These are phyloP conservation scores for Picea glauca DNA, from an alignment of 75 land plant genomes.

Conservation along the genomic window DNA sequence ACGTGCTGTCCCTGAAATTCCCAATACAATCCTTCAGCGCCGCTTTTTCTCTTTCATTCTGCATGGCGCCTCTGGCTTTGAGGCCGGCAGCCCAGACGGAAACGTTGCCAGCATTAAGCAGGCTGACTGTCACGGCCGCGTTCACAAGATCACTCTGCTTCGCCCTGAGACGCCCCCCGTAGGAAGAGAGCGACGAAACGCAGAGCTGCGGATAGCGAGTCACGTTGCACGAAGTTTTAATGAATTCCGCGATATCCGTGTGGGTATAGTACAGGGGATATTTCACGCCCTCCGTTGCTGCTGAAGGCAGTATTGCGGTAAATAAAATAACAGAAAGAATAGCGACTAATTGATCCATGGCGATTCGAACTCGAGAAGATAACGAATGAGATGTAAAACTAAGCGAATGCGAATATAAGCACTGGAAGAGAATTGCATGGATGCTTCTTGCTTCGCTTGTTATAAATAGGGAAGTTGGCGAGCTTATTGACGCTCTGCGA, in stretches of 20 bases:
- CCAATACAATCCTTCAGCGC: slow-evolving; percentile 47
- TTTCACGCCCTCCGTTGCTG: not conserved
- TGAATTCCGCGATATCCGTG: slow-evolving; percentile 12
- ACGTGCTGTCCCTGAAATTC: slow-evolving; percentile 16
- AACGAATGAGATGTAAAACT: too few relatives aligned
- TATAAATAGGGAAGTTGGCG: too few relatives aligned
- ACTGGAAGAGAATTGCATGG: too few relatives aligned
- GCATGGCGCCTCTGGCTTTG: slow-evolving; percentile 12
- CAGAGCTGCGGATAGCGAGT: slow-evolving; percentile 33
- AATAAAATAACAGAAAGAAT: not conserved
- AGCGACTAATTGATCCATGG: not conserved
- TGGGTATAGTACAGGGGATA: not conserved
- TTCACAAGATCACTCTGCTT: slow-evolving; percentile 22
- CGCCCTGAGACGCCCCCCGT: slow-evolving; percentile 25
- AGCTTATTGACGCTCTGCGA: too few relatives aligned
- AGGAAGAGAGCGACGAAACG: slow-evolving; percentile 24
- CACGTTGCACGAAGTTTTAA: slow-evolving; percentile 19
- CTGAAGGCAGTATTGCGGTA: not conserved
- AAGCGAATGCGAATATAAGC: too few relatives aligned
- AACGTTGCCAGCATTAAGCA: slow-evolving; percentile 15
- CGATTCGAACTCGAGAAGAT: not conserved
- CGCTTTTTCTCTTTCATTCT: slow-evolving; percentile 4
- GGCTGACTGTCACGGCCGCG: slow-evolving; percentile 31
- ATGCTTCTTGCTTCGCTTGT: too few relatives aligned
- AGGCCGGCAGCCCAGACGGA: not conserved